Conservation (phyloP, 78 protist species). For the Chrysochromulina tobinii region DNA sequence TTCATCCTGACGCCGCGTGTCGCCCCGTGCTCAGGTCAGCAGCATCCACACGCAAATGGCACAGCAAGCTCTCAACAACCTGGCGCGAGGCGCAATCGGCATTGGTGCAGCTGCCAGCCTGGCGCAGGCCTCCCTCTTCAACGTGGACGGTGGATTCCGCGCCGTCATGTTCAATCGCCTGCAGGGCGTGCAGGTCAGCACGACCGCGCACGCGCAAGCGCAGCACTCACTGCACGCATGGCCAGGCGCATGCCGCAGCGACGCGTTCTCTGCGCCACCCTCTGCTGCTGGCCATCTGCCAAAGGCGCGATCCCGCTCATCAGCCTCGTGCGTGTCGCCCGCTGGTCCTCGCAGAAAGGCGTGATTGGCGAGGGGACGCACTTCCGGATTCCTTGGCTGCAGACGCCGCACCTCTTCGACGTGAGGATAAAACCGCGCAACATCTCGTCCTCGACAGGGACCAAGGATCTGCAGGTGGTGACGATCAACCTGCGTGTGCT, state of each 20-base stretch:
- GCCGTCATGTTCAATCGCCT: conserved; percentile 62
- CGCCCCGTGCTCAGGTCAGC: too few species aligned
- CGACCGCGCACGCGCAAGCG: too few species aligned
- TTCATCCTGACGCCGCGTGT: too few species aligned
- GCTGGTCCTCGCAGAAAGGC: too few species aligned
- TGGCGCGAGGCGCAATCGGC: not conserved
- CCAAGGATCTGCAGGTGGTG: conserved; percentile 70
- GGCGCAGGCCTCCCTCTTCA: not conserved
- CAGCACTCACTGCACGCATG: too few species aligned
- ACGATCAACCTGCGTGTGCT: conserved; percentile 67
- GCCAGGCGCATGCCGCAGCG: too few species aligned
- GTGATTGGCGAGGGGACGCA: conserved; percentile 47
- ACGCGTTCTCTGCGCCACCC: too few species aligned
- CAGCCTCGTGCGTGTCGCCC: too few species aligned
- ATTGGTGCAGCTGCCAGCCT: not conserved
- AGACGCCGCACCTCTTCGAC: conserved; percentile 50
- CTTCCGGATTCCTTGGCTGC: conserved; percentile 53
- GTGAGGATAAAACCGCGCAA: conserved; percentile 54
- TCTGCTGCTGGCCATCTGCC: too few species aligned
- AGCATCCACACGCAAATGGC: too few species aligned
- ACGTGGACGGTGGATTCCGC: conserved; percentile 72
- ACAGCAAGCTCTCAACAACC: not conserved
- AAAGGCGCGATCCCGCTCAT: too few species aligned
- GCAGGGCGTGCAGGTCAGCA: conserved; percentile 28
- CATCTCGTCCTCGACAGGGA: conserved; percentile 53